A percentile compares a stretch with the other conserved stretches of the same genome.
Conservation (phyloP, 2,329 filamentous ascomycete genomes). For the Penicillium sp. region DNA sequence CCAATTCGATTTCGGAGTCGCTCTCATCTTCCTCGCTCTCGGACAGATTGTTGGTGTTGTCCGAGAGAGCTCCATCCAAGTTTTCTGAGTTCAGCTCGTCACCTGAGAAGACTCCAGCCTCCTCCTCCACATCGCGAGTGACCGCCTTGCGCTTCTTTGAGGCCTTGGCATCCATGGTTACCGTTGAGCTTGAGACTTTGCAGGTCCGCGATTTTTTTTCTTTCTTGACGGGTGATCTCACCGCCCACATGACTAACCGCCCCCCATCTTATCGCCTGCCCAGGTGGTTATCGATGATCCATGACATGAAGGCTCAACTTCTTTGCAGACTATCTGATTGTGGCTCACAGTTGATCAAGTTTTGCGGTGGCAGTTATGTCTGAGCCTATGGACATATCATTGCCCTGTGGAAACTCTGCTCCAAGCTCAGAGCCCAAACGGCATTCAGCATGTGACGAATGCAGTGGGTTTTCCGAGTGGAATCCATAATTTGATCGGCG, state of each 20-base stretch:
- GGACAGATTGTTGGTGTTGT: constrained; percentile 41
- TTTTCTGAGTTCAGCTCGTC: constrained; percentile 55
- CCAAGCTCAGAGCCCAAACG: constrained; percentile 34
- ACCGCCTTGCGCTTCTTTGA: constrained; percentile 65
- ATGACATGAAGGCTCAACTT: not conserved
- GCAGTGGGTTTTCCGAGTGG: constrained; percentile 38
- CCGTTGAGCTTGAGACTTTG: constrained; percentile 13
- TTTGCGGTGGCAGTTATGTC: constrained; percentile 9
- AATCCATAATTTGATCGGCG: constrained; percentile 3
- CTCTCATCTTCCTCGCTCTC: constrained; percentile 38
- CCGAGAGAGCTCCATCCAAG: constrained; percentile 44
- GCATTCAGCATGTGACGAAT: constrained; percentile 51
- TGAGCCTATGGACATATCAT: constrained; percentile 1
- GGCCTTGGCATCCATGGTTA: constrained; percentile 38
- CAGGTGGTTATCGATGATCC: constrained; percentile 11
- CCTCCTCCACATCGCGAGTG: constrained; percentile 51
- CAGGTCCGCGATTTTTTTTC: constrained; percentile 27
- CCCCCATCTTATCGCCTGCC: constrained; percentile 25
- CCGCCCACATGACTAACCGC: constrained; percentile 41
- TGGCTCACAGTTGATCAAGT: constrained; percentile 9
- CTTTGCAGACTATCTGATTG: constrained; percentile 1
- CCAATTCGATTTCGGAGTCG: constrained; percentile 54
- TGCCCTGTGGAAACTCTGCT: constrained; percentile 3
- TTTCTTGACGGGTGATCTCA: constrained; percentile 26
- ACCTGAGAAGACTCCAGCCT: constrained; percentile 55